A percentile compares a stretch with the other conserved stretches of the same genome.
These are phyloP conservation scores for Cercospora berteroae DNA, from an alignment of 2,329 filamentous ascomycete species.

Conservation along the genomic window DNA sequence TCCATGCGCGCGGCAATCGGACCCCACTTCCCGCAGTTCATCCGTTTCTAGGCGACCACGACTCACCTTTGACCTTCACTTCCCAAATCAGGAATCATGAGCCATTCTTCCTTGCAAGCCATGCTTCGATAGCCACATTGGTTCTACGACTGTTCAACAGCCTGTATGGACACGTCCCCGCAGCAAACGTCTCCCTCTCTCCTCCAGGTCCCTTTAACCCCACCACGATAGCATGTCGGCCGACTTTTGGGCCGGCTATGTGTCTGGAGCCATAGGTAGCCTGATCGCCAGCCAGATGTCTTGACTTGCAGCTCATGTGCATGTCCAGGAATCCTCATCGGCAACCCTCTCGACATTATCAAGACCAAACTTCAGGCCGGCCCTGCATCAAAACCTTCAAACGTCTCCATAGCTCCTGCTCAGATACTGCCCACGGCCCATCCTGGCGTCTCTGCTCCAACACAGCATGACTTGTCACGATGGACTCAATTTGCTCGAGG, in stretches of 20 bases:
- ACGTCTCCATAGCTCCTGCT: conserved; percentile 15
- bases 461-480: conserved; percentile 12
- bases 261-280: conserved; percentile 69
- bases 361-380: conserved; percentile 79
- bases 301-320: conserved; percentile 5
- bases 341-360: conserved; percentile 70
- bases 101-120: conserved; percentile 3
- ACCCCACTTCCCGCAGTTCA: conserved; percentile 2
- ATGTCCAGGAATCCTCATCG: conserved; percentile 67
- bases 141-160: not conserved
- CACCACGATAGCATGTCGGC: conserved; percentile 61
- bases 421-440: not conserved
- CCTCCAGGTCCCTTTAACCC: not conserved
- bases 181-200: not conserved
- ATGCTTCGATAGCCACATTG: not conserved
- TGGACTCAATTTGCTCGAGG: conserved; percentile 50
- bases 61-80: not conserved
- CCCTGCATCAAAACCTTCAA: conserved; percentile 16
- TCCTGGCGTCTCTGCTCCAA: not conserved
- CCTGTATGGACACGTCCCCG: conserved; percentile 7
- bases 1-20: not conserved
- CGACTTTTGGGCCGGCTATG: conserved; percentile 91
- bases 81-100: conserved; percentile 5
- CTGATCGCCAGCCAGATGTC: not conserved
- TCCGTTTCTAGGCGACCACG: conserved; percentile 7